Conservation (phyloP, 805 yeast species). For the Saturnispora sanitii region DNA sequence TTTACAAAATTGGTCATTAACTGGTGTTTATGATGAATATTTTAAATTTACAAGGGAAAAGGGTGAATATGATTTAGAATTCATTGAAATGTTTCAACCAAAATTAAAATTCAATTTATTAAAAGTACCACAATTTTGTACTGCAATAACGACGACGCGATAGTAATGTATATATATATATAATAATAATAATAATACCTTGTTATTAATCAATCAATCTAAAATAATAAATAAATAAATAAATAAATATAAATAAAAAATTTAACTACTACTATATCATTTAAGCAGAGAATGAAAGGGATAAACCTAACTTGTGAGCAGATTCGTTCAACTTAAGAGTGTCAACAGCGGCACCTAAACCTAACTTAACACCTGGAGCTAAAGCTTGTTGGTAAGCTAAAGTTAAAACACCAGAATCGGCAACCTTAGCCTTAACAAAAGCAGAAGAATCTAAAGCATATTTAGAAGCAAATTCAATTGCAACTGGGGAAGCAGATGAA, state of each 20-base stretch:
- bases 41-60: conserved; percentile 89
- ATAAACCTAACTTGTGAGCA: conserved; percentile 95
- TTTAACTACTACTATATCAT: conserved; percentile 3
- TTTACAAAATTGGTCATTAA: conserved; percentile 86
- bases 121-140: conserved; percentile 49
- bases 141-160: no score
- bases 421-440: conserved; percentile 92
- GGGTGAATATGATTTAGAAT: conserved; percentile 85
- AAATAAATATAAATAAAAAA: neutral
- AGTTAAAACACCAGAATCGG: conserved; percentile 92
- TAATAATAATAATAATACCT: neutral
- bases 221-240: neutral
- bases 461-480: conserved; percentile 93
- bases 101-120: conserved; percentile 37
- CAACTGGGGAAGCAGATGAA: conserved; percentile 69
- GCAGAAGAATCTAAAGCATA: conserved; percentile 81
- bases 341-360: conserved; percentile 95
- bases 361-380: conserved; percentile 93
- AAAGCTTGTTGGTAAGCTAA: conserved; percentile 88
- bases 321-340: conserved; percentile 92
- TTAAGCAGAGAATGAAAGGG: conserved; percentile 87
- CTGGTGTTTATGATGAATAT: conserved; percentile 91
- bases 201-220: neutral
- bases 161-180: no score
- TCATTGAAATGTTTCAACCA: conserved; percentile 75